phyloP scores from a whole-genome alignment of 352 stramenopile genomes.

The Phytophthora quininea region DNA sequence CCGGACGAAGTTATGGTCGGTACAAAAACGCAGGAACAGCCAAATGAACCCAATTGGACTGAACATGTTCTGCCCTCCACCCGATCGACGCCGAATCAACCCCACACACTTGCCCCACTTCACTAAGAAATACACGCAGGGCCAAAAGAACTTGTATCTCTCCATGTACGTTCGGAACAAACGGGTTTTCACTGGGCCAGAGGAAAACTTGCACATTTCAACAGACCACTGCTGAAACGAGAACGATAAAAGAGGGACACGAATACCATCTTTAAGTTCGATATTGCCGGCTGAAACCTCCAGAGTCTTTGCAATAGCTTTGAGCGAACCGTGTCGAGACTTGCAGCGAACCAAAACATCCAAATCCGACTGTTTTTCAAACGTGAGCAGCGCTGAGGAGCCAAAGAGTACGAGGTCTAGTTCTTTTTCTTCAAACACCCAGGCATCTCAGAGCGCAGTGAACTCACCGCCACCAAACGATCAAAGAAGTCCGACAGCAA shows the following conservation, averaged over 20 bases:
- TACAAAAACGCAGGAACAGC: conserved; percentile 76
- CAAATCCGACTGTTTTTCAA: conserved; percentile 80
- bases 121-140: conserved; percentile 72
- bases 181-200: conserved; percentile 72
- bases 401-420: conserved; percentile 69
- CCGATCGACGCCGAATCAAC: conserved; percentile 61
- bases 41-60: conserved; percentile 73
- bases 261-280: conserved; percentile 50
- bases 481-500: conserved; percentile 71
- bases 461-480: conserved; percentile 58
- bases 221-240: conserved; percentile 69
- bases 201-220: conserved; percentile 62
- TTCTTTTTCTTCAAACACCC: conserved; percentile 45
- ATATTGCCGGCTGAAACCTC: conserved; percentile 41
- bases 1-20: conserved; percentile 50
- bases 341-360: conserved; percentile 58
- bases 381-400: conserved; percentile 73
- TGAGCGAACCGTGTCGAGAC: conserved; percentile 27
- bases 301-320: conserved; percentile 40
- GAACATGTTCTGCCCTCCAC: conserved; percentile 62
- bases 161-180: conserved; percentile 75
- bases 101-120: conserved; percentile 76
- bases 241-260: conserved; percentile 70
- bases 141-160: conserved; percentile 77
- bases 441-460: conserved; percentile 45